A percentile compares a stretch with the other conserved stretches of the same genome.
Conservation (phyloP, 305 asterid species). For the Nicotiana rustica region DNA sequence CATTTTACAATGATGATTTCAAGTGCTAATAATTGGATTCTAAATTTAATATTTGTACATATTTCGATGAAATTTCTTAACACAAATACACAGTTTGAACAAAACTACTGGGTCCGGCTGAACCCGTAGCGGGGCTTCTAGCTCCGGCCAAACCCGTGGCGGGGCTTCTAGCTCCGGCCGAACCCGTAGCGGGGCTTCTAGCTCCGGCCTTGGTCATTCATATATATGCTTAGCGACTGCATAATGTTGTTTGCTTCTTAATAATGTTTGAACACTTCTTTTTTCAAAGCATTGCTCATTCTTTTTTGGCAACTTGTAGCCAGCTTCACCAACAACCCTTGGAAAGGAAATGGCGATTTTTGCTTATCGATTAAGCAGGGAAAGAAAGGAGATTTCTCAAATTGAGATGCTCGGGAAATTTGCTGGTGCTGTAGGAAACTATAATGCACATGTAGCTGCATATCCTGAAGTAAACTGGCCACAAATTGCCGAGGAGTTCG, state of each 20-base stretch:
- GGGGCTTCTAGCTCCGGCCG: no score
- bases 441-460: slow-evolving; percentile 90
- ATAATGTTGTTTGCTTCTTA: background rate
- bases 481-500: slow-evolving; percentile 83
- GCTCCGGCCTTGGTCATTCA: background rate
- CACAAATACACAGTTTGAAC: no score
- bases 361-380: slow-evolving; percentile 71
- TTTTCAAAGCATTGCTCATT: slow-evolving; percentile 35
- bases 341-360: slow-evolving; percentile 98
- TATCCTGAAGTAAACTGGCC: slow-evolving; percentile 90
- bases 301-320: slow-evolving; percentile 51
- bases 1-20: no score
- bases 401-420: slow-evolving; percentile 80
- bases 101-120: no score
- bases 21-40: no score
- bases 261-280: background rate
- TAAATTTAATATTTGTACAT: no score
- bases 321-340: slow-evolving; percentile 95
- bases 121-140: no score
- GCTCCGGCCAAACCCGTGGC: no score
- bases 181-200: no score
- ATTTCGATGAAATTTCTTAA: no score
- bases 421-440: slow-evolving; percentile 99
- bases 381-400: slow-evolving; percentile 57
- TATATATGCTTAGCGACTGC: background rate